A percentile compares a stretch with the other conserved stretches of the same genome.
phyloP scores from a whole-genome alignment of 2,329 filamentous ascomycete species.

The Hypoxylon sp. region DNA sequence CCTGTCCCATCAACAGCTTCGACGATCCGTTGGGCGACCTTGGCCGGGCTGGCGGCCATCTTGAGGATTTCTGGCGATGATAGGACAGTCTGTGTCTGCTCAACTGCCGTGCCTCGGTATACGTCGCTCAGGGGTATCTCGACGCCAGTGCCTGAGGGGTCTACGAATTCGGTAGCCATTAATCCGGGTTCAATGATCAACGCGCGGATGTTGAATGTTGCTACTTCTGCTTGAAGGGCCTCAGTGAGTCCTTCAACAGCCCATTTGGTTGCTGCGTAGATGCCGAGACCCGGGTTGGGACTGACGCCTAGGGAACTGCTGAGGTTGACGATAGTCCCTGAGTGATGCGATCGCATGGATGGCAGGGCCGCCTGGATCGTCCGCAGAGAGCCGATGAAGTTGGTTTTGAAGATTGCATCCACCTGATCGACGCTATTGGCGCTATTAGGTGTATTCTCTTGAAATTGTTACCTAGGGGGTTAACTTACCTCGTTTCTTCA shows the following conservation, averaged over 20 bases:
- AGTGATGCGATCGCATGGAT: constrained; percentile 48
- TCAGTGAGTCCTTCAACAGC: constrained; percentile 51
- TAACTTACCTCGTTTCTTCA: constrained; percentile 46
- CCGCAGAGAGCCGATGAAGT: constrained; percentile 49
- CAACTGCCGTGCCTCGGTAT: constrained; percentile 43
- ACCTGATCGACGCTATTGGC: constrained; percentile 44
- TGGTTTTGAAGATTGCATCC: constrained; percentile 48
- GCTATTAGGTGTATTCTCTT: constrained; percentile 16
- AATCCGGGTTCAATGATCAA: constrained; percentile 48
- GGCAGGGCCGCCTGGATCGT: constrained; percentile 48
- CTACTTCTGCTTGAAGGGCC: constrained; percentile 45
- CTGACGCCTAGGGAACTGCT: constrained; percentile 41
- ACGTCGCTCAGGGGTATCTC: constrained; percentile 36
- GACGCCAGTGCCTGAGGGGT: constrained; percentile 36
- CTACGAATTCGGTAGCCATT: constrained; percentile 44
- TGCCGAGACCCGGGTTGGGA: constrained; percentile 43
- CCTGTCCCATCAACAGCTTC: constrained; percentile 50
- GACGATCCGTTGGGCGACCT: constrained; percentile 46
- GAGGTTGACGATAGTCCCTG: constrained; percentile 53
- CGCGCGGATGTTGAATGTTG: constrained; percentile 48
- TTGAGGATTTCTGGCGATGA: constrained; percentile 6
- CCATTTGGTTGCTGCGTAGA: constrained; percentile 47
- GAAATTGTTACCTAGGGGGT: no score
- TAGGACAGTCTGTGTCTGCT: constrained; percentile 26
- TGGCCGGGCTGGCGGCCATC: constrained; percentile 23